Base-by-base conservation (phyloP, 257 asterid genomes). In the Euphrasia confusa region DNA sequence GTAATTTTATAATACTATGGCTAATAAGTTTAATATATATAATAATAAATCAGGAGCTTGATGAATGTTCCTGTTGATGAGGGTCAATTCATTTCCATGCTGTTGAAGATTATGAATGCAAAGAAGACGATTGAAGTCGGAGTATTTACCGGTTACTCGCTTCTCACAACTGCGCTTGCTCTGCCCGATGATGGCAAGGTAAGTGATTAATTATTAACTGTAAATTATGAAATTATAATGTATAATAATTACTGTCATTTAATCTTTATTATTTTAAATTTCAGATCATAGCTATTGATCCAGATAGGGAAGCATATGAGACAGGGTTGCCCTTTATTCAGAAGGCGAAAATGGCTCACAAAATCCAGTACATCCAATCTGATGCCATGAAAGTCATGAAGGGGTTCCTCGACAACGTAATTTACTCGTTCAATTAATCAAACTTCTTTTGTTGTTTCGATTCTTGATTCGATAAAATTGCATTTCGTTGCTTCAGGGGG, bases 11-110 rank as follows among this genome's bases (percentile, higher is more conserved):
- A 21, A 21, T 21, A 21, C 24, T 21, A 21, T 21, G 24, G 24
- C 24, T 21, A 21, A 21, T 21, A 21, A 21, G 24, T 21, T 21
- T 21, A 21, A 21, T 21, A 21, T 21, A 21, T 21, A 21, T 21
- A 21, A 21, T 21, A 21, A 21, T 21, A 21, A 21, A 21, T 21
- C 70, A 83, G 86, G 87, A 83, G 86, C 61, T 2, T 79, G 54
- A 84, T 84, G 90, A 81, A 80, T 55, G 80, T 83, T 60, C 75
- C 88, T 2, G 88, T 80, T 0, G 90, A 84, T 40, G 90, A 84
- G 58, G 90, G 88, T 2, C 82, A 65, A 24, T 79, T 84, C 21
- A 50, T 84, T 10, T 68, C 77, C 4, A 78, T 83, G 87, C 75
- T 83, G 0, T 44, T 83, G 70, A 83, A 83, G 55, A 58, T 78